These are phyloP conservation scores for Quercus robur DNA, from an alignment of 306 rosid genomes.

Conservation along the genomic window DNA sequence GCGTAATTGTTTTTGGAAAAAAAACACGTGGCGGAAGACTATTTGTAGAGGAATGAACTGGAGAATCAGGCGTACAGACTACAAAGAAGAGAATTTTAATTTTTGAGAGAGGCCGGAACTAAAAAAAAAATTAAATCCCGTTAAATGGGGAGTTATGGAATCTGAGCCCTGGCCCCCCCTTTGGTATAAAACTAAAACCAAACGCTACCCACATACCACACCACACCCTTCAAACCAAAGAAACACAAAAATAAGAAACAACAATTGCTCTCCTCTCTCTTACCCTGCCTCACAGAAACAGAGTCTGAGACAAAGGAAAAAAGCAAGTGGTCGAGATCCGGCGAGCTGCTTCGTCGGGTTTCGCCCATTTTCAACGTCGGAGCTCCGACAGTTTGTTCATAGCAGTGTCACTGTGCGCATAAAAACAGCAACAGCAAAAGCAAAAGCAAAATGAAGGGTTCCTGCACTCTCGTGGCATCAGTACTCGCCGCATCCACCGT, in stretches of 20 bases:
- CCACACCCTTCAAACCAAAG: not conserved
- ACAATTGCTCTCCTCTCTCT: not conserved
- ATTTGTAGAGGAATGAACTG: not conserved
- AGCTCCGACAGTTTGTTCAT: not conserved
- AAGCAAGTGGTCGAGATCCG: slow-evolving; percentile 35
- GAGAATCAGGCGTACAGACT: not conserved
- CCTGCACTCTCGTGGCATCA: slow-evolving; percentile 48
- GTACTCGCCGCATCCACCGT: slow-evolving; percentile 49
- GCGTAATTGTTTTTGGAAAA: no score
- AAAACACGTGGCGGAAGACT: not conserved
- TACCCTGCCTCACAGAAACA: no score
- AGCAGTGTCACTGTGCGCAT: not conserved
- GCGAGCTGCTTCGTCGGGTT: slow-evolving; percentile 33
- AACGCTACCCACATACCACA: no score
- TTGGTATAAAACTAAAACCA: not conserved
- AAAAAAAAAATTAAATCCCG: slow-evolving; percentile 20
- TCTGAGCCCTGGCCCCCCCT: not conserved
- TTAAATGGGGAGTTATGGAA: slow-evolving; percentile 20
- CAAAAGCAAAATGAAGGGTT: slow-evolving; percentile 34
- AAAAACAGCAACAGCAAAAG: no score
- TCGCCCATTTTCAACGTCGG: slow-evolving; percentile 9
- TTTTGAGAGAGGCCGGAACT: slow-evolving; percentile 16
- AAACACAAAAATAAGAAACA: not conserved
- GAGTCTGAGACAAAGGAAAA: no score
- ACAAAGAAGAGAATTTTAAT: slow-evolving; percentile 1